Base-by-base conservation (phyloP, 495 filamentous ascomycete genomes). In the Jackrogersella minutella region DNA sequence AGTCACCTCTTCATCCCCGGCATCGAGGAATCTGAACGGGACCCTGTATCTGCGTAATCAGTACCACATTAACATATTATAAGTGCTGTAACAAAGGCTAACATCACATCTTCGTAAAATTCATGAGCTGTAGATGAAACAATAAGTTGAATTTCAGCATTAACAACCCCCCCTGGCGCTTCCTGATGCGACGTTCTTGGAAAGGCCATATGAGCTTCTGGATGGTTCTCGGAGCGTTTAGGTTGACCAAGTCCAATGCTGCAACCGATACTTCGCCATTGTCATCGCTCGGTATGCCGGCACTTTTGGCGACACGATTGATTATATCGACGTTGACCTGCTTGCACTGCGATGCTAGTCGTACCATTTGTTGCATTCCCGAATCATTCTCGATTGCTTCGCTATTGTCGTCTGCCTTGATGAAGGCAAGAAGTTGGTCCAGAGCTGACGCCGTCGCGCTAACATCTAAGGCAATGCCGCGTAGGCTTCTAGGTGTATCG, bases 321-420 rank as follows among this genome's bases (percentile, higher is more conserved):
- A 69, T 49, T 17, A 69, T 58, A 13, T 33, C 64, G 1, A n/a
- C 55, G n/a, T 72, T 69, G 5, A 72, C 55, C 17, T 66, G 54
- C 19, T 55, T 58, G 53, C 65, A 69, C 51, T 69, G 61, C 11
- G 40, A 64, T 14, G 69, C 65, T 3, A 69, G n/a, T 41, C 47
- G 47, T 9, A 13, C 19, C n/a, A 66, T 60, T 11, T 69, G 22
- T 44, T 62, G n/a, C 10, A 66, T 5, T 2, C 69, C 69, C 1
- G 56, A 52, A 40, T 69, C 34, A 26, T 43, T 69, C 11, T n/a
- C 52, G 31, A 69, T 59, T 44, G 49, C 19, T 16, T 47, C 51
- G 8, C 43, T 41, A 49, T 49, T 54, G 14, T 50, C 24, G 19
- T 58, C 51, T 14, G 36, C 28, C 14, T 55, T 36, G 17, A 63